Base-by-base conservation (phyloP, 164 flowering plant genomes). In the Warburgia ugandensis region DNA sequence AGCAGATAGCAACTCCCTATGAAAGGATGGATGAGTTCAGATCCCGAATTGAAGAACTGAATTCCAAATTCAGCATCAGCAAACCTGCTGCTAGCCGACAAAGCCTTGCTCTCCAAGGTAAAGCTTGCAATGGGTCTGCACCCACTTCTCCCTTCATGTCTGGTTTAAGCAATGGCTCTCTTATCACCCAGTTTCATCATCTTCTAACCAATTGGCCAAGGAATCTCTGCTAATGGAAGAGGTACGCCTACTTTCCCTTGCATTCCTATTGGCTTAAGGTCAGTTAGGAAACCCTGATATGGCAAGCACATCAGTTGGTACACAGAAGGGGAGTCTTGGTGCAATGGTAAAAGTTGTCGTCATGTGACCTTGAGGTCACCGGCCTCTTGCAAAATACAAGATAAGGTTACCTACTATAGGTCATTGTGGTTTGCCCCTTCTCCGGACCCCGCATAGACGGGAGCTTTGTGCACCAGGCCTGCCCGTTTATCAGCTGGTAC, bases 21-120 rank as follows among this genome's bases (percentile, higher is more conserved):
- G 96, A 89, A 49, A 68, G 96, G 52, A 82, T 94, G 84, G 96
- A 89, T 68, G 99, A 82, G 55, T 89, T 94, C 59, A 78, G 96
- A 30, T 68, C 65, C 35, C 77, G 68, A 11, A 69, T 94, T 39
- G 99, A 86, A 65, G 96, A 86, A 72, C 69, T 94, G 37, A 94
- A 75, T 63, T 75, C 88, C 42, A 84, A 76, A 66, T 65, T 89
- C 33, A 63, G 54, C 1, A 32, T 59, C 10, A 78, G 70, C 65
- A 77, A 55, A 31, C 61, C 43, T 58, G 65, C 80, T 48, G 48
- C 72, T 1, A 74, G 81, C 66, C 81, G 79, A 59, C 94, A 84
- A 62, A 85, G 75, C 69, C 41, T 77, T 59, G 57, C 72, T 58
- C 54, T 68, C 38, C 84, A 74, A 68, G 53, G 71, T 37, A 97